Evolutionary conservation across 768 basidiomycete species (phyloP).

Genomic region (Amanita thiersii): DNA sequence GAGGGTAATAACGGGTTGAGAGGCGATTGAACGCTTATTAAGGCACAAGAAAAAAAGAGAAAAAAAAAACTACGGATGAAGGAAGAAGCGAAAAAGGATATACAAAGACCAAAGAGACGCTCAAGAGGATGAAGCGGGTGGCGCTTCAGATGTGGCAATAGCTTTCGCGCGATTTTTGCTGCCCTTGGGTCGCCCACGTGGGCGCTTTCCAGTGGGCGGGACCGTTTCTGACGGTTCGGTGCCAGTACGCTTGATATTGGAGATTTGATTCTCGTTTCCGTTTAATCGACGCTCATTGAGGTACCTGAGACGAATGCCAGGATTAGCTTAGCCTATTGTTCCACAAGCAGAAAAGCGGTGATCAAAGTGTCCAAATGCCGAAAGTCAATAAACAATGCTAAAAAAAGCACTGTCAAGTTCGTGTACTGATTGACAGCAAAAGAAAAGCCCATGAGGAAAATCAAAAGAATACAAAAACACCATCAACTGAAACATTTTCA

Average conservation of each 20-base stretch:
- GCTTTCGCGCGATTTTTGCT: slow-evolving; percentile 42
- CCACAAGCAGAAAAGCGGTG: too few species aligned
- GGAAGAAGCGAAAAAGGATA: too few species aligned
- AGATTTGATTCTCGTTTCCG: slow-evolving; percentile 28
- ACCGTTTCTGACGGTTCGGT: slow-evolving; percentile 10
- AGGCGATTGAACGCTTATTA: too few species aligned
- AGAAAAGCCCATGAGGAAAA: slow-evolving; percentile 5
- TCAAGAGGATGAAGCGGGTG: slow-evolving; percentile 7
- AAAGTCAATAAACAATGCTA: too few species aligned
- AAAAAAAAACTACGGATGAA: too few species aligned
- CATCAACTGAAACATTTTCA: too few species aligned
- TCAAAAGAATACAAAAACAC: slow-evolving; percentile 6
- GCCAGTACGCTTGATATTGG: slow-evolving; percentile 19
- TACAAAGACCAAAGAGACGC: background rate
- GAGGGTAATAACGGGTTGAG: too few species aligned
- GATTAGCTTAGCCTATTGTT: too few species aligned
- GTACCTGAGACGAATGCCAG: slow-evolving; percentile 33
- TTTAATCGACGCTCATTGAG: slow-evolving; percentile 54
- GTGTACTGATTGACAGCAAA: too few species aligned
- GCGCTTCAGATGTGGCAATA: slow-evolving; percentile 7
- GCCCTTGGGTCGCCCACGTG: slow-evolving; percentile 62
- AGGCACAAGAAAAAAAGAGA: too few species aligned
- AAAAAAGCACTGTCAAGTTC: too few species aligned
- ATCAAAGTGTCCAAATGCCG: too few species aligned
- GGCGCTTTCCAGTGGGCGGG: slow-evolving; percentile 32